Base-by-base conservation (phyloP, 1,284 basidiomycete species). In the Ceratobasidium papillatum region DNA sequence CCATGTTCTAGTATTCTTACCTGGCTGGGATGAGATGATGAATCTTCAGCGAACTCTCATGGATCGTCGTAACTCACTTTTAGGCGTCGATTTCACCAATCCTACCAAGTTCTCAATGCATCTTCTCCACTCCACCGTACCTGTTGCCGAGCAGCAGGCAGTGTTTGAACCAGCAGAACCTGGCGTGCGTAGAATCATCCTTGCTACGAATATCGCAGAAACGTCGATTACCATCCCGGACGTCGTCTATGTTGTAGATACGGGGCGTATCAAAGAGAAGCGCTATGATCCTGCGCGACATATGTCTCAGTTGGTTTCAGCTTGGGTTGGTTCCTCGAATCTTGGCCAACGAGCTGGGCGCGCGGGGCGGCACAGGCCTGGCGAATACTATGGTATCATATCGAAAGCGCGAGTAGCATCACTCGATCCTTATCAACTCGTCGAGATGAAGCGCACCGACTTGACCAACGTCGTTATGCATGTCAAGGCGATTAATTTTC, bases 401-500 rank as follows among this genome's bases (percentile, higher is more conserved):
- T 89, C 93, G 64, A 86, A 87, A 75, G 83, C 84, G 38, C 90
- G 93, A 61, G 88, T 91, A 22, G 84, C 86, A 22, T 83, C 85
- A 14, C 86, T 98, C 58, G 87, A 90, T 75, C 88, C 94, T 43
- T 92, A 98, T 80, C 95, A 96, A 82, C 92, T 91, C 0, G 96
- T 98, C 49, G 96, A 98, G 83, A 99, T 99, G 95, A 96, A 95
- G 83, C 89, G 96, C 38, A 90, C 92, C n/a, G 94, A 96, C 82
- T 82, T 96, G 78, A 95, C 90, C 81, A 94, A 95, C 80, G 91
- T 96, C 66, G 94, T 95, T 34, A 96, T 98, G 96, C 96, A 97
- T 81, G 90, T 99, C 83, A 99, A 98, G 80, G 96, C 96, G n/a
- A 87, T 98, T 59, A 92, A 96, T 80, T 94, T 98, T 81, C 93